A percentile compares a stretch with the other conserved stretches of the same genome.
phyloP scores from a whole-genome alignment of 768 basidiomycete species.

The Boletus patriciae region DNA sequence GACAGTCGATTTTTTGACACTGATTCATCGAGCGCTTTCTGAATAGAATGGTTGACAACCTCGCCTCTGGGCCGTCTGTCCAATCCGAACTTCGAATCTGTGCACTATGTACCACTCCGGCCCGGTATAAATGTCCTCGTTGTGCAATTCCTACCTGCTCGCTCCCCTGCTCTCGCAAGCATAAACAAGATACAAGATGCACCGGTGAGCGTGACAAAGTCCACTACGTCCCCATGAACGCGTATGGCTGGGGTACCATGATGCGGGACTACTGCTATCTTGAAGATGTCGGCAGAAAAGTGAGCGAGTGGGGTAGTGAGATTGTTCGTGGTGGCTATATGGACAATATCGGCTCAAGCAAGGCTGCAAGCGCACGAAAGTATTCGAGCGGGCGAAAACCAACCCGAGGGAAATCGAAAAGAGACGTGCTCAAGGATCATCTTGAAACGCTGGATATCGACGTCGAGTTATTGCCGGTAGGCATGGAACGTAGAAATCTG shows the following conservation, averaged over 20 bases:
- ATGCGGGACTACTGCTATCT: conserved; percentile 87
- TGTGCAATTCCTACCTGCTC: conserved; percentile 76
- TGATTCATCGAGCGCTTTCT: neutral
- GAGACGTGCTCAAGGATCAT: conserved; percentile 66
- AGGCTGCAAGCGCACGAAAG: conserved; percentile 17
- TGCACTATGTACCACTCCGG: conserved; percentile 46
- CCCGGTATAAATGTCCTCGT: conserved; percentile 80
- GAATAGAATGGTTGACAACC: conserved; percentile 8
- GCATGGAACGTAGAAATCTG: conserved; percentile 74
- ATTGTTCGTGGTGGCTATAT: conserved; percentile 62
- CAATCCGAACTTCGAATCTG: conserved; percentile 40
- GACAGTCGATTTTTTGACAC: neutral
- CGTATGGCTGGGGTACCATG: conserved; percentile 83
- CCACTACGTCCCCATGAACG: conserved; percentile 76
- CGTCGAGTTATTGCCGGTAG: conserved; percentile 72
- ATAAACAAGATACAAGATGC: conserved; percentile 64
- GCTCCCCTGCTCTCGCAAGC: conserved; percentile 60
- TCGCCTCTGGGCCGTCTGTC: conserved; percentile 12
- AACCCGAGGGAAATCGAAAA: conserved; percentile 46
- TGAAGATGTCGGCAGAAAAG: conserved; percentile 77
- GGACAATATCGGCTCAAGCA: conserved; percentile 23
- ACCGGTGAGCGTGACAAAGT: conserved; percentile 72
- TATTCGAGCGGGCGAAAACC: conserved; percentile 30
- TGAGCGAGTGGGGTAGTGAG: conserved; percentile 71
- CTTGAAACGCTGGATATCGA: conserved; percentile 68